A percentile compares a stretch with the other conserved stretches of the same genome.
These are phyloP conservation scores for Talaromyces islandicus DNA, from an alignment of 2,329 filamentous ascomycete species.

Conservation along the genomic window DNA sequence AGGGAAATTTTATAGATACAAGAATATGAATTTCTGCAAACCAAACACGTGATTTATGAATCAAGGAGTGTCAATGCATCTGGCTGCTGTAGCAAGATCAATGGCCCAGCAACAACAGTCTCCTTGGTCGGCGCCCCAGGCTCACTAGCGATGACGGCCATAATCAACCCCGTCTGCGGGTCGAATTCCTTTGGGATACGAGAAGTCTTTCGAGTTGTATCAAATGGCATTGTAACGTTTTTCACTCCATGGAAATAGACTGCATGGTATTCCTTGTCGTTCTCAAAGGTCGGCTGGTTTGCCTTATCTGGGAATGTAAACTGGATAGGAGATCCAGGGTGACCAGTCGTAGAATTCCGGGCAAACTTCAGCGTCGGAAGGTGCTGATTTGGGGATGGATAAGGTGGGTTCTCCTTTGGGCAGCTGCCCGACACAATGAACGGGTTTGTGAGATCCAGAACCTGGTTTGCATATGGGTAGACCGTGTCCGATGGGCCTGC, in stretches of 20 bases:
- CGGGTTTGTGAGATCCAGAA: not conserved
- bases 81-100: not conserved
- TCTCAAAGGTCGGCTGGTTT: not conserved
- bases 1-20: not conserved
- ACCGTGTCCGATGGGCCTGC: conserved; percentile 37
- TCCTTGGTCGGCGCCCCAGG: not conserved
- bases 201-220: not conserved
- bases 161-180: not conserved
- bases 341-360: not conserved
- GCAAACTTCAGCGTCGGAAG: not conserved
- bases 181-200: not conserved
- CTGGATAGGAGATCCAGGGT: not conserved
- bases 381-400: not conserved
- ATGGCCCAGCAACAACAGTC: not conserved
- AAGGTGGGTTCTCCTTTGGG: not conserved
- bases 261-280: not conserved
- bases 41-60: too few species aligned
- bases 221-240: not conserved
- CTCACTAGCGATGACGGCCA: not conserved
- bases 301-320: not conserved
- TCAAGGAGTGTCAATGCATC: not conserved
- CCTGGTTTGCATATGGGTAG: conserved; percentile 15
- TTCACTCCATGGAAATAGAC: not conserved
- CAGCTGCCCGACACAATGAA: not conserved
- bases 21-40: not conserved